Conservation (phyloP, 2,329 filamentous ascomycete species). For the Aquanectria penicillioides region DNA sequence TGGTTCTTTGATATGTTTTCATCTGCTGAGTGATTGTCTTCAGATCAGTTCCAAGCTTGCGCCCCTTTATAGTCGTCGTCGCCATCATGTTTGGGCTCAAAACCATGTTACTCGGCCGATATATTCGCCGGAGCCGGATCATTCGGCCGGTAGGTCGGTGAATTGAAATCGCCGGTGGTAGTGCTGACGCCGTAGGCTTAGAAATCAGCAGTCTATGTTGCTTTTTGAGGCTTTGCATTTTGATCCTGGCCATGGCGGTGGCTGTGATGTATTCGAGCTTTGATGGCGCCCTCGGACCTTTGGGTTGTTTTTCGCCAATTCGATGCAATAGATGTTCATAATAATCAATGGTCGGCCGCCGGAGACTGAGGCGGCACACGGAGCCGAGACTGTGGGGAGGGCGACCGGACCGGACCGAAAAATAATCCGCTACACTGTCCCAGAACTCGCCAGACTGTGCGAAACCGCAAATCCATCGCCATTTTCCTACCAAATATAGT, state of each 20-base stretch:
- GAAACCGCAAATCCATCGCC: neutral
- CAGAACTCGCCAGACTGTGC: neutral
- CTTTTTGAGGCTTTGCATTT: neutral
- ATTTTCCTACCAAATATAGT: neutral
- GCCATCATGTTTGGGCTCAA: neutral
- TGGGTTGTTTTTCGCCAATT: too few species aligned
- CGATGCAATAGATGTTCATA: too few species aligned
- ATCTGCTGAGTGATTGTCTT: neutral
- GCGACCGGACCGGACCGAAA: neutral
- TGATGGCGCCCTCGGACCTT: neutral
- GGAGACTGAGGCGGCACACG: neutral
- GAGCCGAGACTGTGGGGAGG: neutral
- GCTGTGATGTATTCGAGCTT: neutral
- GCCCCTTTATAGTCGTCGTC: conserved; percentile 23
- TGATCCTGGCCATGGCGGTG: neutral
- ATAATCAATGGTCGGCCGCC: neutral
- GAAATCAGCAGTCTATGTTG: neutral
- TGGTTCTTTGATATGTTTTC: too few species aligned
- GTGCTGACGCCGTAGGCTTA: conserved; percentile 2
- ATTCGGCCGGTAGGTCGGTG: conserved; percentile 29
- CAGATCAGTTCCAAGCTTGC: neutral
- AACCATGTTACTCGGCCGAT: conserved; percentile 36
- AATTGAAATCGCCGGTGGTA: neutral
- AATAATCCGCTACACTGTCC: conserved; percentile 3
- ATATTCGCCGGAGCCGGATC: conserved; percentile 28